Base-by-base conservation (phyloP, 129 eudicot genomes). In the Pittosporum tobira region DNA sequence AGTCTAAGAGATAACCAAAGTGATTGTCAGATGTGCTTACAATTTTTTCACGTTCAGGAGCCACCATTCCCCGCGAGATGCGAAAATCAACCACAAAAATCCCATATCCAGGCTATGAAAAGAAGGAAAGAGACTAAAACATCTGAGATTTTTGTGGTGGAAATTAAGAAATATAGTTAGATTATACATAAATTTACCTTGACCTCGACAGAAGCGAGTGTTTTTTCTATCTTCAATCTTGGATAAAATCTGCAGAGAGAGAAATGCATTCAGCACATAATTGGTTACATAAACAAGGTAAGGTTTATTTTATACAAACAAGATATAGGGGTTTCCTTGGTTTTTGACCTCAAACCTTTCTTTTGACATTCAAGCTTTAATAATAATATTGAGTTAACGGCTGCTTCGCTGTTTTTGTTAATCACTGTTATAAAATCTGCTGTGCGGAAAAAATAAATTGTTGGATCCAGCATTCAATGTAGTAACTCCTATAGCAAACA, bases 221-320 rank as follows among this genome's bases (percentile, higher is more conserved):
- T 31, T 1, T 12, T 56, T 14, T 19, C 27, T 19, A 56, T 30
- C 45, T 31, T 56, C 38, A 56, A 31, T 7, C 6, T 19, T 23
- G 61, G 61, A 56, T 56, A 56, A 31, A 18, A 56, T 31, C 61
- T 56, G 61, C 61, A 56, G 0, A 3, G n/a, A 53, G 42, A n/a
- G 21, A 27, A 56, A 56, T 27, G 20, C 43, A 56, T 30, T 16
- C 20, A 26, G 31, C 26, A 20, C 44, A 31, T 22, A 26, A 22
- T 5, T 56, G 26, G 36, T 54, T 52, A n/a, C n/a, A n/a, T n/a
- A n/a, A n/a, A n/a, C n/a, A n/a, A n/a, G n/a, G n/a, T n/a, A n/a
- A n/a, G n/a, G n/a, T n/a, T n/a, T n/a, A n/a, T n/a, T n/a, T n/a
- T n/a, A n/a, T n/a, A n/a, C n/a, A n/a, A n/a, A n/a, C n/a, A n/a